These are phyloP conservation scores for Fusarium tuaranense DNA, from an alignment of 2,329 filamentous ascomycete species.

Conservation along the genomic window DNA sequence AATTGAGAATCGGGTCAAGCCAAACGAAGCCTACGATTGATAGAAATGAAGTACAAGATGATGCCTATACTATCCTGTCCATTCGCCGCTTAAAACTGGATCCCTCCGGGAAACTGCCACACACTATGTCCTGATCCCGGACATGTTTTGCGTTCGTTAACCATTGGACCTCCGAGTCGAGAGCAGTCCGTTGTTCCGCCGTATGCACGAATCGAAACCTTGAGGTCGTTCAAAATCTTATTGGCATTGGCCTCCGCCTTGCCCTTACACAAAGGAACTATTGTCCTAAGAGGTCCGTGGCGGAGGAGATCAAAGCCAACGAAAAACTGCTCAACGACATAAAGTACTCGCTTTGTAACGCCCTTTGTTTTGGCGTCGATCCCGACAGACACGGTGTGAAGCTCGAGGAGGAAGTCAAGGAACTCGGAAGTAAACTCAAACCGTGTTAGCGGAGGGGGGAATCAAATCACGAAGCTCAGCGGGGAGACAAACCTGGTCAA, in stretches of 20 bases:
- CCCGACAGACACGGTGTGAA: background rate
- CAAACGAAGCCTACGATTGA: conserved; percentile 16
- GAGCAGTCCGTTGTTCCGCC: background rate
- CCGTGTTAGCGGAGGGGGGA: background rate
- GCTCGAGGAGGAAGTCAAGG: too few relatives aligned
- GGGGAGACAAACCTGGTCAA: background rate
- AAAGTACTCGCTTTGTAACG: background rate
- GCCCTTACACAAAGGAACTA: background rate
- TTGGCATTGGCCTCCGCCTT: background rate
- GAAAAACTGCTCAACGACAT: background rate
- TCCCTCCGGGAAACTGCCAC: background rate
- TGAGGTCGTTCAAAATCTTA: background rate
- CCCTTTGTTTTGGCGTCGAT: background rate
- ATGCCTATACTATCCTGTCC: background rate
- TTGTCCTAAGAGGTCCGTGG: background rate
- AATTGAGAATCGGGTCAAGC: conserved; percentile 4
- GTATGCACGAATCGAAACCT: background rate
- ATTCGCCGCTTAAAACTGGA: background rate
- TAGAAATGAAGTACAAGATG: too few relatives aligned
- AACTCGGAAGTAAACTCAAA: background rate
- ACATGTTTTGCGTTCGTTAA: background rate
- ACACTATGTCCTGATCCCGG: background rate
- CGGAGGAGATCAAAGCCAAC: background rate
- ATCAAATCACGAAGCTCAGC: background rate
- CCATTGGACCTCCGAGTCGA: background rate